Conservation (phyloP, 371 early-diverging fungal species). For the Apophysomyces elegans region DNA sequence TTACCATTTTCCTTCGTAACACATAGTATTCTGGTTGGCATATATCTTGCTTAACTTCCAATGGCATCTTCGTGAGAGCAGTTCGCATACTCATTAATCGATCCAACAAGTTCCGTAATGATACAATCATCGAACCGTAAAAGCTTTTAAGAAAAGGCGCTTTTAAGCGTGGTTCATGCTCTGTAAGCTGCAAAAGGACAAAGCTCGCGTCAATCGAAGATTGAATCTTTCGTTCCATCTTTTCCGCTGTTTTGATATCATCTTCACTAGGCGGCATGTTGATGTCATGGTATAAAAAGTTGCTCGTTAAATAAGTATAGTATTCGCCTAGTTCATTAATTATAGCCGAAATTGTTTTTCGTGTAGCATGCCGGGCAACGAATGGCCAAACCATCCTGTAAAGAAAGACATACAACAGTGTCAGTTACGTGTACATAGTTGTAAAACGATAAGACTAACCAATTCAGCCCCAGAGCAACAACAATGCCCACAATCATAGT, state of each 20-base stretch:
- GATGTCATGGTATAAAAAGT: conserved; percentile 42
- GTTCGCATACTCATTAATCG: conserved; percentile 58
- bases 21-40: conserved; percentile 41
- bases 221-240: conserved; percentile 47
- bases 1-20: conserved; percentile 60
- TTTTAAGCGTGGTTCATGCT: conserved; percentile 62
- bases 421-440: neutral
- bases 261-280: conserved; percentile 23
- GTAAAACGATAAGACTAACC: conserved; percentile 27
- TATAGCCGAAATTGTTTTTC: conserved; percentile 50
- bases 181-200: conserved; percentile 57
- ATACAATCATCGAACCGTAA: conserved; percentile 58
- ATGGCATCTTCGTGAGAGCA: conserved; percentile 54
- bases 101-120: conserved; percentile 58
- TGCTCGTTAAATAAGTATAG: conserved; percentile 47
- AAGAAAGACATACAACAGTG: neutral
- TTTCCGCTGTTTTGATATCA: conserved; percentile 39
- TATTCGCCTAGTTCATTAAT: conserved; percentile 49
- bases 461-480: conserved; percentile 55
- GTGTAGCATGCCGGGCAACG: conserved; percentile 60
- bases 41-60: conserved; percentile 46
- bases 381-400: conserved; percentile 64
- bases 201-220: conserved; percentile 42
- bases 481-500: conserved; percentile 63
- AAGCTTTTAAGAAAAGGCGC: conserved; percentile 62